Percentiles rank a stretch among this genome's conserved stretches.
Conservation (phyloP, 1,284 basidiomycete species). For the Rhizopogon hawkerae region DNA sequence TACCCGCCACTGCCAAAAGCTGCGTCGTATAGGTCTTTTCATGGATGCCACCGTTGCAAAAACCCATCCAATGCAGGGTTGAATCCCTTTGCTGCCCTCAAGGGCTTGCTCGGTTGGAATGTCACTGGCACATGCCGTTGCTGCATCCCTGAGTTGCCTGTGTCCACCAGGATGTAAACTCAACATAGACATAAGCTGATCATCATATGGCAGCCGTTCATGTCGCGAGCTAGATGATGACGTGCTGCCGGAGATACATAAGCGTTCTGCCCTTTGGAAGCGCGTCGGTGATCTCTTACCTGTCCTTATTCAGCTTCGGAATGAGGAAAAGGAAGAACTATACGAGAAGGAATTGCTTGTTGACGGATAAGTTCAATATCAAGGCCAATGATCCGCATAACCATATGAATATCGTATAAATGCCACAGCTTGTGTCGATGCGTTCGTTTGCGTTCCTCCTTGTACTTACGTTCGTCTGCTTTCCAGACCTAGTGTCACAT, state of each 20-base stretch:
- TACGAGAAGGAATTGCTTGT: too few relatives aligned
- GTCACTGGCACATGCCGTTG: constrained; percentile 22
- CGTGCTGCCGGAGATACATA: too few relatives aligned
- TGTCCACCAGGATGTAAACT: constrained; percentile 38
- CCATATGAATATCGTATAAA: constrained; percentile 12
- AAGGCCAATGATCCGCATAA: constrained; percentile 18
- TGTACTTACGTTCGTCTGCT: too few relatives aligned
- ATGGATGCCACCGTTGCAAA: constrained; percentile 25
- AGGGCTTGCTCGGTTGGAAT: too few relatives aligned
- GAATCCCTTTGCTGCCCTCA: constrained; percentile 27
- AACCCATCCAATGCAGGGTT: not conserved
- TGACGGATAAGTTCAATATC: constrained; percentile 21
- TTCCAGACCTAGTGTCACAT: too few relatives aligned
- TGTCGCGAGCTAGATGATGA: constrained; percentile 25
- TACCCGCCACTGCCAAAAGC: constrained; percentile 43
- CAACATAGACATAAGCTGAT: constrained; percentile 38
- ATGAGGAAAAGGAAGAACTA: too few relatives aligned
- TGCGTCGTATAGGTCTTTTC: constrained; percentile 46
- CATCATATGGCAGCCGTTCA: constrained; percentile 12
- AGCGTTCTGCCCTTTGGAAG: too few relatives aligned
- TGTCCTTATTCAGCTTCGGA: too few relatives aligned
- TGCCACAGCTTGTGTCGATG: not conserved
- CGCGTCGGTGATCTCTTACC: too few relatives aligned
- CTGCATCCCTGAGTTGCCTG: constrained; percentile 46
- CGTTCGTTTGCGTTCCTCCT: too few relatives aligned